Evolutionary conservation across 495 filamentous ascomycete species (phyloP), one percentile per base, ranked within the genome.

Genomic region (Penicillium egyptiacum): DNA sequence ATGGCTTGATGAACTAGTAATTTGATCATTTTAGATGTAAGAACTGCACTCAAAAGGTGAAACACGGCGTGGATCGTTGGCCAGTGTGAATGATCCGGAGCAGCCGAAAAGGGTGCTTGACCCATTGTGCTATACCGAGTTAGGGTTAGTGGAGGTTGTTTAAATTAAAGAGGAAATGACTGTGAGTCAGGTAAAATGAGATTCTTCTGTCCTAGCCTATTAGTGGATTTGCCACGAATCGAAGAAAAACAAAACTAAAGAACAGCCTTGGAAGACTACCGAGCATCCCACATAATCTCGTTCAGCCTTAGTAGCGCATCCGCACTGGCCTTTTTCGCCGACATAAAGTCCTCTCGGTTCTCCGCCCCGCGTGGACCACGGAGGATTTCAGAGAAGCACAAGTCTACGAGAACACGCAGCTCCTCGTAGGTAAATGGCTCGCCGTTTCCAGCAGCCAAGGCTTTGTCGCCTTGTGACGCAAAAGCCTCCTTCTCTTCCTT

Each of bases 381-480:
- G 56, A 92, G 70, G 59, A 85, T 82, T 70, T 96, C 92, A 47
- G 87, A 90, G 71, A 90, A 97, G 66, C 87, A 93, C 48, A 98
- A 73, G 70, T 96, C 89, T 26, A 97, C 72, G 35, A 98, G 75
- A 9, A 82, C 81, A 73, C 90, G 93, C 59, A 97, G 75, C 69
- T 96, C 90, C 45, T 95, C 92, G 55, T 91, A 89, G 17, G 76
- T 86, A 55, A 93, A 96, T 0, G 65, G 76, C 65, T 77, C 72
- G 49, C 70, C 73, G 39, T 74, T 70, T 3, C 71, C 72, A 43
- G 71, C 63, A 30, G 74, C 70, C 57, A 75, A 53, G 14, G 74
- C 71, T 50, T 73, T 63, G 8, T 67, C 62, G 9, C 67, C 69
- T 12, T 75, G 65, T 0, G 70, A 59, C 2, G 74, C 74, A 48